These are phyloP conservation scores for Candida mattraensis DNA, from an alignment of 805 yeast species.

Conservation along the genomic window DNA sequence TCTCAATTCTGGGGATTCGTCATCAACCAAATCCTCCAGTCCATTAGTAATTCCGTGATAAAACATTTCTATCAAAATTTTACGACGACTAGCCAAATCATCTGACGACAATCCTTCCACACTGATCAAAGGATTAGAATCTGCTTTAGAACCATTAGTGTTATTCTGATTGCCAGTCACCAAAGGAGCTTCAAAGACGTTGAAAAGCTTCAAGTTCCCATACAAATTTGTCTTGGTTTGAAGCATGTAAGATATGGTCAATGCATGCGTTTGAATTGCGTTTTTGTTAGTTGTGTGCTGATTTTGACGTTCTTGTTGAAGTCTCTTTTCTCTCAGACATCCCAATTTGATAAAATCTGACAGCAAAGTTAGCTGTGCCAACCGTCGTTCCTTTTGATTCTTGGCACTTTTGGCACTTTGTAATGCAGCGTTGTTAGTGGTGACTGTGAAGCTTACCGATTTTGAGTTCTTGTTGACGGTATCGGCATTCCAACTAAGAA, in stretches of 20 bases:
- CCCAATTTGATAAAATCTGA: slow-evolving; percentile 27
- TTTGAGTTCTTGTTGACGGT: slow-evolving; percentile 22
- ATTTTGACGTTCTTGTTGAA: background rate
- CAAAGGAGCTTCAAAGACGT: slow-evolving; percentile 36
- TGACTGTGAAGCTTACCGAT: slow-evolving; percentile 27
- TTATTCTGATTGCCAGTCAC: slow-evolving; percentile 8
- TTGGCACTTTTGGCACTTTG: slow-evolving; percentile 24
- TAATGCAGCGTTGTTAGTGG: slow-evolving; percentile 23
- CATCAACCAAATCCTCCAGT: slow-evolving; percentile 51
- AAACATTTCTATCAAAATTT: slow-evolving; percentile 54
- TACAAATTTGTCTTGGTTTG: slow-evolving; percentile 63
- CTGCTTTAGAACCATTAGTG: background rate
- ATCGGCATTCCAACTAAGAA: slow-evolving; percentile 70
- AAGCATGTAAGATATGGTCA: slow-evolving; percentile 51
- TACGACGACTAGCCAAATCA: slow-evolving; percentile 56
- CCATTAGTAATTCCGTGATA: slow-evolving; percentile 48
- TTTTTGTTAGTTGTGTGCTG: background rate
- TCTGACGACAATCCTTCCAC: slow-evolving; percentile 54
- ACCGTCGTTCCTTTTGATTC: slow-evolving; percentile 34
- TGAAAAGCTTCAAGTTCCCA: slow-evolving; percentile 60
- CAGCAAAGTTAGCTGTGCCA: slow-evolving; percentile 43
- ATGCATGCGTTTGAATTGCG: slow-evolving; percentile 41
- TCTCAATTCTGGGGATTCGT: slow-evolving; percentile 39
- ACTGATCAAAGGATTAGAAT: slow-evolving; percentile 28
- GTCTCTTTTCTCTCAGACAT: slow-evolving; percentile 20